Evolutionary conservation across 768 basidiomycete species (phyloP).

Genomic region (Chalciporus pseudorubinellus): DNA sequence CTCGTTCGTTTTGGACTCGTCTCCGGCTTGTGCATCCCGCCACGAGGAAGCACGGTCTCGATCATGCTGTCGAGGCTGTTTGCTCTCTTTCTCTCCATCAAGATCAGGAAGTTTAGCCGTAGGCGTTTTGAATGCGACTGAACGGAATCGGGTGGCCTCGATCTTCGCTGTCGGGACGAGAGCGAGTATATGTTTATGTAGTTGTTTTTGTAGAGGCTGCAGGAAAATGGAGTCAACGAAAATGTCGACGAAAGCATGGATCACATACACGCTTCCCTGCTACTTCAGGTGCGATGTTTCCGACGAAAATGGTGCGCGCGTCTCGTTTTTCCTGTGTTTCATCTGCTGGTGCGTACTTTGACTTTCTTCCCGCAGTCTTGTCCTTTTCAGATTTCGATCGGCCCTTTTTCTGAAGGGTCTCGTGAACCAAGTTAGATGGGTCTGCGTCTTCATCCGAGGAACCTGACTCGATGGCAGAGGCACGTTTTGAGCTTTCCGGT

Average conservation of each 20-base stretch:
- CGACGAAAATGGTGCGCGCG: constrained; percentile 86
- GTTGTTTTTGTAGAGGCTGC: constrained; percentile 71
- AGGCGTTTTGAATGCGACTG: constrained; percentile 84
- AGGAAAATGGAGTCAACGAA: constrained; percentile 1
- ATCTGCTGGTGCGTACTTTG: constrained; percentile 56
- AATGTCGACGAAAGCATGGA: not conserved
- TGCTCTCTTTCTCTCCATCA: constrained; percentile 29
- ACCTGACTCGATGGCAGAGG: constrained; percentile 27
- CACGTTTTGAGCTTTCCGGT: constrained; percentile 1
- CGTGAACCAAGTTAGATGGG: constrained; percentile 55
- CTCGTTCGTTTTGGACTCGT: constrained; percentile 43
- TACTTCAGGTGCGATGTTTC: constrained; percentile 78
- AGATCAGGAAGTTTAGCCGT: constrained; percentile 58
- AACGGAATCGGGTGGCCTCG: constrained; percentile 92
- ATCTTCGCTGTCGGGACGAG: constrained; percentile 75
- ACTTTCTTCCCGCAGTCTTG: constrained; percentile 29
- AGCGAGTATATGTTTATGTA: constrained; percentile 74
- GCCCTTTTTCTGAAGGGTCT: constrained; percentile 43
- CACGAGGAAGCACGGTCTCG: constrained; percentile 59
- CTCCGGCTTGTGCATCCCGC: constrained; percentile 46
- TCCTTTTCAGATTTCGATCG: constrained; percentile 28
- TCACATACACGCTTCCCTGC: constrained; percentile 69
- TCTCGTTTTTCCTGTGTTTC: constrained; percentile 77
- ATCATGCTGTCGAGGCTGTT: constrained; percentile 46
- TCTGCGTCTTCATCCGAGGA: constrained; percentile 34